These are phyloP conservation scores for Solanum stenotomum DNA, from an alignment of 257 asterid species.

Conservation along the genomic window DNA sequence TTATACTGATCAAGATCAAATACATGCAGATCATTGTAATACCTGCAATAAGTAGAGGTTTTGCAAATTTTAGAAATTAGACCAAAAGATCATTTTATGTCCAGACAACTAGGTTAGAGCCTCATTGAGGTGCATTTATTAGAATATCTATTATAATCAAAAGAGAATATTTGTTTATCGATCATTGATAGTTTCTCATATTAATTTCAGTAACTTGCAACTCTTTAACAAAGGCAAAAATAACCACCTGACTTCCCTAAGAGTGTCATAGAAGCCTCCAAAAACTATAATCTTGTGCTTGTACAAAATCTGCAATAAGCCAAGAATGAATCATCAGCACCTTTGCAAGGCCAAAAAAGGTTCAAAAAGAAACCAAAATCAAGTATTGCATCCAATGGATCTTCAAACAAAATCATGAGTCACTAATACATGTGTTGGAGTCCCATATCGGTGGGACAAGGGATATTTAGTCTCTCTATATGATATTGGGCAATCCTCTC, in stretches of 20 bases:
- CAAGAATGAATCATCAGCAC: constrained; percentile 14
- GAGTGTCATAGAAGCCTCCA: constrained; percentile 98
- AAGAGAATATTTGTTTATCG: neutral
- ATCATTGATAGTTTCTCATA: neutral
- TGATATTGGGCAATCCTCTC: neutral
- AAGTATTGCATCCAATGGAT: neutral
- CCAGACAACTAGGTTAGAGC: neutral
- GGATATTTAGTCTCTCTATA: neutral
- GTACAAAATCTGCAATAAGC: constrained; percentile 61
- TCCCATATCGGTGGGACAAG: neutral
- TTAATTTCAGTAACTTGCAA: neutral
- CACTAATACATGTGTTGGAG: neutral
- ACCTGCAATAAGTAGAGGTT: constrained; percentile 38
- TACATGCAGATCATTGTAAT: constrained; percentile 76
- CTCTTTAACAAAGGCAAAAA: neutral
- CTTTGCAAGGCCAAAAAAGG: neutral
- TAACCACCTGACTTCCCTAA: constrained; percentile 94
- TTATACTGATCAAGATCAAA: constrained; percentile 94
- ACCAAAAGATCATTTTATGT: neutral
- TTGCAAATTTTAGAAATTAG: neutral
- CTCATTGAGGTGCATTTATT: neutral
- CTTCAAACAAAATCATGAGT: neutral
- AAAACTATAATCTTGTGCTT: constrained; percentile 92
- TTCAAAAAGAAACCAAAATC: neutral
- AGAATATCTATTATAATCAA: neutral